Evolutionary conservation across 1,284 basidiomycete genomes (phyloP).

Genomic region (Fomes fomentarius): DNA sequence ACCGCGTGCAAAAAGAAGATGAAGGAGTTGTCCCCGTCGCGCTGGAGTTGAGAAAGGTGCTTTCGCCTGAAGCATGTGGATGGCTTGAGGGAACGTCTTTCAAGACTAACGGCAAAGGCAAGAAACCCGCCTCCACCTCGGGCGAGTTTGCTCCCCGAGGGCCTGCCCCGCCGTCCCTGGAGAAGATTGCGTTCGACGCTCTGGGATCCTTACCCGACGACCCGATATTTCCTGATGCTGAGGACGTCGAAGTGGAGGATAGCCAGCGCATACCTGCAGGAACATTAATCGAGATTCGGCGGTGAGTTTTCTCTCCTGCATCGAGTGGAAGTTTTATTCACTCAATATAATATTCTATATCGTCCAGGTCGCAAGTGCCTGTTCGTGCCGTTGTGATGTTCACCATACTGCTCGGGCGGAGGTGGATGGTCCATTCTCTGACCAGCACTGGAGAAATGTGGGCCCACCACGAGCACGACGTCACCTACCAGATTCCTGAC

Average conservation of each 20-base stretch:
- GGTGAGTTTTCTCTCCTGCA: conserved; percentile 40
- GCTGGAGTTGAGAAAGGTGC: conserved; percentile 9
- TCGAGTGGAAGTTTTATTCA: background rate
- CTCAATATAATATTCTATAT: background rate
- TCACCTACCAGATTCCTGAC: conserved; percentile 60
- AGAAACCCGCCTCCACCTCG: background rate
- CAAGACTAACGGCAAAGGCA: background rate
- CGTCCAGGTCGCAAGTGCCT: conserved; percentile 5
- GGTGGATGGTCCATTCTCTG: conserved; percentile 44
- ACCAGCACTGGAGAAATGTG: conserved; percentile 55
- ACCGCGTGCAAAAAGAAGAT: no score
- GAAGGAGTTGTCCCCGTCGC: no score
- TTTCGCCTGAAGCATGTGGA: conserved; percentile 17
- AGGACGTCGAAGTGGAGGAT: conserved; percentile 2
- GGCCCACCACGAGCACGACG: conserved; percentile 48
- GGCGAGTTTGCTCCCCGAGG: background rate
- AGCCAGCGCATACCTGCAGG: conserved; percentile 39
- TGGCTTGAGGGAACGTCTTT: conserved; percentile 12
- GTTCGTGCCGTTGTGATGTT: conserved; percentile 17
- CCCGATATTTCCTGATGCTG: background rate
- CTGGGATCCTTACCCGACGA: background rate
- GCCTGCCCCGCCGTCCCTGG: background rate
- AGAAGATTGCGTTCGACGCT: conserved; percentile 13
- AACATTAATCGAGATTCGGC: conserved; percentile 62
- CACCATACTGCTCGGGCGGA: conserved; percentile 31